Evolutionary conservation across 257 asterid genomes (phyloP), one percentile per base, ranked within the genome.

Genomic region (Nicotiana undulata): DNA sequence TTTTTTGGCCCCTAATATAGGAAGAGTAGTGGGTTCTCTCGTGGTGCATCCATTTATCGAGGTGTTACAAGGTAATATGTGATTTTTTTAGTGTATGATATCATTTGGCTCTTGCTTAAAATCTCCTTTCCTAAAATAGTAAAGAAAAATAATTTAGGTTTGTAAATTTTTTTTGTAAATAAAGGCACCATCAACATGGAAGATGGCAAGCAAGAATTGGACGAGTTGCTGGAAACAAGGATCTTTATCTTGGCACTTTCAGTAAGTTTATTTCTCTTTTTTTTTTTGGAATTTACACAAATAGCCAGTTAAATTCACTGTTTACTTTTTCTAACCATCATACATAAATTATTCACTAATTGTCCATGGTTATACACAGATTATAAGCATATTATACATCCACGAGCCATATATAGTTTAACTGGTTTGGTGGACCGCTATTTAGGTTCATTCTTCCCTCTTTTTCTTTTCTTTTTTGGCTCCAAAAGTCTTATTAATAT

Each of bases 121-220:
- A 29, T 29, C 31, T 29, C 2, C 31, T 29, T 29, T 29, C 31
- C 31, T 29, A 29, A 29, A 29, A 29, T 29, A 29, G 31, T 29
- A 29, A 2, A 29, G 31, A 29, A 29, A 2, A 29, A 29, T 29
- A 29, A 29, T 3, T 74, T 75, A n/a, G 6, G 40, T 16, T 40
- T 32, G 18, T 6, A 9, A 5, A 12, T 18, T n/a, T 81, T 68
- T 61, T 4, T 20, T 0, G 8, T 18, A 59, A 29, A 58, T 16
- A 83, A 84, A 94, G 98, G 79, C 97, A 94, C 78, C 98, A 94
- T 76, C 98, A 94, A 28, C 97, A 94, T 80, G 97, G 98, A 84
- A 92, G 97, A 85, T 94, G 98, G 98, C 98, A 94, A 85, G 98
- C 97, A 76, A 91, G 98, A 80, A 94, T 92, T 64, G 98, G 98